Base-by-base conservation (phyloP, 2,329 filamentous ascomycete species). In the Penicillium sp. region DNA sequence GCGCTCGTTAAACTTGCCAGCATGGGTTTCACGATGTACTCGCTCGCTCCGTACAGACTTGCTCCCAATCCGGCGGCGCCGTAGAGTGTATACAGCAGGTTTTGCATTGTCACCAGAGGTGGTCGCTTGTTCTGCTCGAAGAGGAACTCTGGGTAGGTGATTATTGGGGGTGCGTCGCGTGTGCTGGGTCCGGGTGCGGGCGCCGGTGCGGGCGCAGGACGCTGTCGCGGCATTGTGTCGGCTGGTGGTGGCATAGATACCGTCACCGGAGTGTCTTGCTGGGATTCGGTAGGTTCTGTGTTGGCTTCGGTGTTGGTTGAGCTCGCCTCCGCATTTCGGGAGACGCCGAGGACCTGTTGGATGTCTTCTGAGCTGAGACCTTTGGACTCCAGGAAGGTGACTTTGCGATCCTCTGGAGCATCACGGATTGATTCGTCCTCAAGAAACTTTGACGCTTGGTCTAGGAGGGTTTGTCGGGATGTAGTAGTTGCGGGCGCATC, bases 381-480 rank as follows among this genome's bases (percentile, higher is more conserved):
- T 71, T 97, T 97, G 47, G 83, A 84, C 66, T 86, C 81, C 1
- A 97, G 76, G 63, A 96, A 96, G 7, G 83, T 82, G 18, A 83
- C 78, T 76, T 96, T 96, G 72, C 85, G 87, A 52, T 90, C 87
- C 42, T 81, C 79, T 0, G 88, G 79, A 32, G 88, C 85, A 71
- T 87, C 77, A 54, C 82, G 84, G 53, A 96, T 89, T 18, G 81
- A 79, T 7, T 89, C 85, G 56, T 95, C 88, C 47, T 89, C 79
- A 4, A 97, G 81, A 67, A 96, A 97, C 49, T 80, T 83, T 41
- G 82, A 81, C 27, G 92, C 91, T 67, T 91, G 84, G 14, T 90
- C 84, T 34, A 89, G 66, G 11, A 81, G 69, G 41, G 64, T 56
- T 59, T 68, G 57, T 63, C 72, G 67, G 51, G 65, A 51, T 48